Evolutionary conservation across 768 basidiomycete species (phyloP), one percentile per base, ranked within the genome.

Genomic region (Hysterangium stoloniferum): DNA sequence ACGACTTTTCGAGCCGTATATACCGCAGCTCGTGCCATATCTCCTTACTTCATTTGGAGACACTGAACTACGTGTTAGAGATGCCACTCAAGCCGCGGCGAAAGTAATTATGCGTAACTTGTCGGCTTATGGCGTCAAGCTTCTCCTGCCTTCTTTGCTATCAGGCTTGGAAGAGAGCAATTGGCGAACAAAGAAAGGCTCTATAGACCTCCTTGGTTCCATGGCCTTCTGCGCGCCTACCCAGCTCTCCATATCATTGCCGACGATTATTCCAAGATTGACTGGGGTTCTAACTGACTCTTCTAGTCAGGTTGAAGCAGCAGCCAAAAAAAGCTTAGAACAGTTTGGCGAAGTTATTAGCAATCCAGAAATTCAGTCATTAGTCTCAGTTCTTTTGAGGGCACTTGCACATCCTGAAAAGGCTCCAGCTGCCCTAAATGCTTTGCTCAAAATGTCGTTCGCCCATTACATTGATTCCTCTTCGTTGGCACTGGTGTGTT

Each of bases 191-290:
- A 98, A 98, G 71, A 89, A 89, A 65, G 96, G 95, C 1, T 94
- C 94, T 6, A 97, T 98, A 54, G 96, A 99, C 63, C 69, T 98
- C 5, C 70, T 99, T 53, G 96, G 96, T 20, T 88, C 93, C 77
- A 98, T 98, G 94, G 96, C 96, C 1, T 98, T 95, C 66, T 95
- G 94, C 63, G 92, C 96, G 7, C 96, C 95, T 1, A 79, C 82
- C 33, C 96, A 99, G 65, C 77, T 98, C 13, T 96, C 96, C 0
- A 72, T 92, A 17, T 98, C 95, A 0, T 74, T 99, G 2, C 95
- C 95, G 5, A 89, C 97, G 45, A 91, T 98, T 64, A 94, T 99
- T 48, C 96, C 96, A 6, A 82, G 86, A n/a, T 70, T 99, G 22
- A 96, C 94, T 17, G 87, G 83, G 4, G 93, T 96, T 43, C 72